Percentiles rank a stretch among this genome's conserved stretches.
Evolutionary conservation across 805 yeast genomes (phyloP).

Genomic region (Lipomyces yamadae): DNA sequence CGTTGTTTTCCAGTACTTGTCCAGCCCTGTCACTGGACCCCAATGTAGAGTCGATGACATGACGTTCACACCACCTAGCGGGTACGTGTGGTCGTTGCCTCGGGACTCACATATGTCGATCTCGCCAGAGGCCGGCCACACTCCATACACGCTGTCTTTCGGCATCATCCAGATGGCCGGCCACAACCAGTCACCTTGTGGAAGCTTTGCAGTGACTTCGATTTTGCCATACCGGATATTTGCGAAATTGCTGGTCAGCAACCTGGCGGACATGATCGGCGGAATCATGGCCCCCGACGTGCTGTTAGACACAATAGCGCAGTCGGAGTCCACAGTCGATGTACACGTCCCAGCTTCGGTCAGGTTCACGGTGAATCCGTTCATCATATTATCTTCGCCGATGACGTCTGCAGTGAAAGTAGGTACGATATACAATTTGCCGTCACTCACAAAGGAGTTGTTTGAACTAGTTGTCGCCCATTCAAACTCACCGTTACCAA

Average conservation of each 20-base stretch:
- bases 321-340: slow-evolving; percentile 6
- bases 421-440: slow-evolving; percentile 29
- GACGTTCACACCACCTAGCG: slow-evolving; percentile 26
- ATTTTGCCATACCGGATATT: slow-evolving; percentile 29
- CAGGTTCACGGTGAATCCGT: slow-evolving; percentile 34
- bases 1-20: slow-evolving; percentile 22
- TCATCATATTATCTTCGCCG: slow-evolving; percentile 24
- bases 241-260: slow-evolving; percentile 22
- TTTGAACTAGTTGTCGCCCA: slow-evolving; percentile 24
- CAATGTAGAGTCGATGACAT: slow-evolving; percentile 34
- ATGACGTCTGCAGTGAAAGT: slow-evolving; percentile 29
- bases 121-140: slow-evolving; percentile 37
- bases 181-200: slow-evolving; percentile 37
- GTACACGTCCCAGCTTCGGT: slow-evolving; percentile 30
- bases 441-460: slow-evolving; percentile 30
- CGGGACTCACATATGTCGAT: slow-evolving; percentile 34
- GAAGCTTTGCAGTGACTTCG: slow-evolving; percentile 30
- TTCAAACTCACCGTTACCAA: slow-evolving; percentile 33
- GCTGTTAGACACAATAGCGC: slow-evolving; percentile 28
- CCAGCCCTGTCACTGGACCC: slow-evolving; percentile 25
- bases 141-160: slow-evolving; percentile 23
- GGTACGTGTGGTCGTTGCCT: slow-evolving; percentile 31
- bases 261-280: slow-evolving; percentile 32
- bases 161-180: slow-evolving; percentile 38
- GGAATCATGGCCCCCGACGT: slow-evolving; percentile 25